These are phyloP conservation scores for Galerina sulciceps DNA, from an alignment of 768 basidiomycete genomes.

Conservation along the genomic window DNA sequence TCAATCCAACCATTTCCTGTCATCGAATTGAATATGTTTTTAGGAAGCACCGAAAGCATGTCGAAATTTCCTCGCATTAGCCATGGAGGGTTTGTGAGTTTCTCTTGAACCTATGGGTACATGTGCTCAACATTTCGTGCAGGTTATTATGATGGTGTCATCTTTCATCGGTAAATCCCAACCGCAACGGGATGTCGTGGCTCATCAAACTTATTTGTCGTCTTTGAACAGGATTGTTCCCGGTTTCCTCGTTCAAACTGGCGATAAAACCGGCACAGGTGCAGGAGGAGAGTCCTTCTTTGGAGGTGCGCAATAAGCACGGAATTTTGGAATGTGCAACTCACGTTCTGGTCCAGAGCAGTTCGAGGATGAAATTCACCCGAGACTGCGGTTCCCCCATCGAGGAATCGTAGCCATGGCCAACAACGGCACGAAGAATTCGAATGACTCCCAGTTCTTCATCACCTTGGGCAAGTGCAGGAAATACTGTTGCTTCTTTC, in stretches of 20 bases:
- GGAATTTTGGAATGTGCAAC: not conserved
- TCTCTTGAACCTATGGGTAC: constrained; percentile 7
- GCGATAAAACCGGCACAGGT: constrained; percentile 91
- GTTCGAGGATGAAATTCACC: constrained; percentile 94
- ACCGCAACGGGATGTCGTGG: not conserved
- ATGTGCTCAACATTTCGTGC: not conserved
- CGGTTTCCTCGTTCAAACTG: constrained; percentile 92
- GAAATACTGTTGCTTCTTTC: too few relatives aligned
- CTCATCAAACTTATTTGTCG: not conserved
- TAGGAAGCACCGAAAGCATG: constrained; percentile 95
- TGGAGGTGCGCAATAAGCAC: constrained; percentile 59
- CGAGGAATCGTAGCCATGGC: constrained; percentile 96
- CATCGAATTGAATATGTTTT: not conserved
- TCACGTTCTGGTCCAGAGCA: constrained; percentile 57
- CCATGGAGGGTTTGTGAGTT: constrained; percentile 80
- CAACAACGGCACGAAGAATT: constrained; percentile 82
- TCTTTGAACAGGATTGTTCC: constrained; percentile 69
- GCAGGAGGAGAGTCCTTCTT: constrained; percentile 94
- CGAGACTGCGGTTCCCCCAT: constrained; percentile 85
- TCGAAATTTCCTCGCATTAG: constrained; percentile 86
- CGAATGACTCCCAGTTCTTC: constrained; percentile 95
- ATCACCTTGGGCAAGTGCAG: constrained; percentile 78
- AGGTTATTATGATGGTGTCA: constrained; percentile 97
- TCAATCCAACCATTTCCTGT: not conserved
- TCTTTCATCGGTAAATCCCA: constrained; percentile 79